phyloP scores from a whole-genome alignment of 2,329 filamentous ascomycete species.

The Talaromyces sp. region DNA sequence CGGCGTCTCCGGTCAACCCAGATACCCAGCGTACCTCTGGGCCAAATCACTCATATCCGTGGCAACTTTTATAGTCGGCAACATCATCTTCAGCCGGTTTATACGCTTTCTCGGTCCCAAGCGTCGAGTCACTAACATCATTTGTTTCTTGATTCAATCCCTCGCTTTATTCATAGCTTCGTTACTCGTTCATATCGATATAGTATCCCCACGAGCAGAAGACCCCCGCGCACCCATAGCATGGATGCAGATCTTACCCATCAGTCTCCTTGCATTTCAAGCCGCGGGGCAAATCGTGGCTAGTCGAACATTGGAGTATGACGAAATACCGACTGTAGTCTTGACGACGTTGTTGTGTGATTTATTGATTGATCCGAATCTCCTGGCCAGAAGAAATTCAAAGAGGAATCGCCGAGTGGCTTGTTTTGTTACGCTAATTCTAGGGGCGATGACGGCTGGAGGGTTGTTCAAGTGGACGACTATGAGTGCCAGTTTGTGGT shows the following conservation, averaged over 20 bases:
- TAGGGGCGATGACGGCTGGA: slow-evolving; percentile 39
- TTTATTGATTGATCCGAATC: slow-evolving; percentile 32
- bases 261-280: slow-evolving; percentile 38
- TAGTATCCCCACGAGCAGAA: slow-evolving; percentile 29
- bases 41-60: slow-evolving; percentile 41
- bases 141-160: slow-evolving; percentile 38
- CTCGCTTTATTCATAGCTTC: slow-evolving; percentile 31
- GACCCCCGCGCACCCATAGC: slow-evolving; percentile 27
- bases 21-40: slow-evolving; percentile 37
- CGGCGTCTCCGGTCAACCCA: slow-evolving; percentile 38
- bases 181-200: slow-evolving; percentile 29
- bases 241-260: slow-evolving; percentile 36
- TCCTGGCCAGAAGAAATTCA: slow-evolving; percentile 23
- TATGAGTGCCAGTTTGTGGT: slow-evolving; percentile 37
- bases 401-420: slow-evolving; percentile 33
- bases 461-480: slow-evolving; percentile 32
- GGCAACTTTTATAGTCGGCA: slow-evolving; percentile 33
- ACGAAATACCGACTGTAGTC: slow-evolving; percentile 41
- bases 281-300: slow-evolving; percentile 38
- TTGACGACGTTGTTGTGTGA: slow-evolving; percentile 39
- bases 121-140: slow-evolving; percentile 35
- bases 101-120: slow-evolving; percentile 29
- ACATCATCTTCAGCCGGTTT: slow-evolving; percentile 36
- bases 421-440: slow-evolving; percentile 35
- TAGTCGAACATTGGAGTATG: slow-evolving; percentile 32